Conservation (phyloP, 495 filamentous ascomycete species). For the Aspergillus sclerotioniger region DNA sequence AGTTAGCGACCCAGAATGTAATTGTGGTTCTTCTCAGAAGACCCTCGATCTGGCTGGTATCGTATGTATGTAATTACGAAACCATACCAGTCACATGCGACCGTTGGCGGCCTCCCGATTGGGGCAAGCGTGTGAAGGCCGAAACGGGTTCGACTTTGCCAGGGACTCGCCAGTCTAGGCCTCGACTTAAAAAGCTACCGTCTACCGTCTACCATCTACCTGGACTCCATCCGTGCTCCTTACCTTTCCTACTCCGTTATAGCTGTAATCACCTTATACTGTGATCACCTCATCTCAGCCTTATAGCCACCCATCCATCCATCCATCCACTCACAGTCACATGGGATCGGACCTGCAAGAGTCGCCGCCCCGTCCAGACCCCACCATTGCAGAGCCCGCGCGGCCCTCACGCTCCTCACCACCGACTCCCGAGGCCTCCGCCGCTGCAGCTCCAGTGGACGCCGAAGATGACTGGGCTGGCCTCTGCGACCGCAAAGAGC, state of each 20-base stretch:
- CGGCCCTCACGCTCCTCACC: background rate
- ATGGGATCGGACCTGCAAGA: background rate
- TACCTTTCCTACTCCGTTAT: background rate
- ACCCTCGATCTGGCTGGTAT: background rate
- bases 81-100: background rate
- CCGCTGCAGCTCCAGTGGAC: background rate
- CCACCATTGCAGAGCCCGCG: background rate
- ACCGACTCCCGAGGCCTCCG: background rate
- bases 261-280: background rate
- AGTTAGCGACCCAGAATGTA: background rate
- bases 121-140: background rate
- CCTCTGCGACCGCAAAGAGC: conserved; percentile 35
- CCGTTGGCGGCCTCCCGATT: background rate
- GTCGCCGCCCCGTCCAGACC: background rate
- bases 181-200: background rate
- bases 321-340: background rate
- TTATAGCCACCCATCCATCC: background rate
- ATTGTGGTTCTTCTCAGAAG: background rate
- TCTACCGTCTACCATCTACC: background rate
- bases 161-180: background rate
- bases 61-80: background rate
- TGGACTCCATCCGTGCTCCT: background rate
- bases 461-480: conserved; percentile 39
- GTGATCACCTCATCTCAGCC: background rate
- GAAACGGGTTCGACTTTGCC: no score